These are phyloP conservation scores for Penicillium corylophilum DNA, from an alignment of 2,329 filamentous ascomycete species.

Conservation along the genomic window DNA sequence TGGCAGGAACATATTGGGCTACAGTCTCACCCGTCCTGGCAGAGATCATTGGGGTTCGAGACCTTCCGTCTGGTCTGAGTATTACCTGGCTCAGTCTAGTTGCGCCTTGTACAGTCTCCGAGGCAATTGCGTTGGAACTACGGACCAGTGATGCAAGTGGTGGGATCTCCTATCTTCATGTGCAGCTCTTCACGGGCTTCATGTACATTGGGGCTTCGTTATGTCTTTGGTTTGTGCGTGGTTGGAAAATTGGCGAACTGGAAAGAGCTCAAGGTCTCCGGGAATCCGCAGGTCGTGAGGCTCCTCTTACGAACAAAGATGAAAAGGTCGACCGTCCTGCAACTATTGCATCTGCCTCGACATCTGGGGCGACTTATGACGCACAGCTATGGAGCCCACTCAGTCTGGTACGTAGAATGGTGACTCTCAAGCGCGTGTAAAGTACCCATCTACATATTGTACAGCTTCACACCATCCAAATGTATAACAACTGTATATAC, in stretches of 20 bases:
- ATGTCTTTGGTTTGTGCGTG: conserved; percentile 45
- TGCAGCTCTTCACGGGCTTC: conserved; percentile 58
- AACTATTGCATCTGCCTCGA: background rate
- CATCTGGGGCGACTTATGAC: conserved; percentile 1
- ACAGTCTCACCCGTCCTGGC: conserved; percentile 59
- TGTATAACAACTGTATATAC: background rate
- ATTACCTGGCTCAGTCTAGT: conserved; percentile 61
- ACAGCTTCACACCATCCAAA: background rate
- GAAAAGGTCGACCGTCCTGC: conserved; percentile 9
- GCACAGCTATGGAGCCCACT: conserved; percentile 28
- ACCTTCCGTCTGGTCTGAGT: conserved; percentile 57
- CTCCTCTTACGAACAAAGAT: conserved; percentile 15
- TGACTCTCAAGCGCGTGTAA: conserved; percentile 32
- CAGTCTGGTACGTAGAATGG: conserved; percentile 31
- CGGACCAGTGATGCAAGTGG: conserved; percentile 37
- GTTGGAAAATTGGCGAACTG: conserved; percentile 41
- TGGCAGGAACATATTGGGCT: conserved; percentile 61
- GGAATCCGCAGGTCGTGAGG: conserved; percentile 8
- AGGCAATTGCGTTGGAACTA: conserved; percentile 61
- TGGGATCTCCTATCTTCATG: conserved; percentile 36
- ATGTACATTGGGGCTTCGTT: conserved; percentile 59
- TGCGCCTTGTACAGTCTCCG: conserved; percentile 48
- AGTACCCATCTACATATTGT: too few relatives aligned
- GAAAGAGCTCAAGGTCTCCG: conserved; percentile 13
- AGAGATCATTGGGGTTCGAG: conserved; percentile 60